phyloP scores from a whole-genome alignment of 2,329 filamentous ascomycete species.

The Fonsecaea nubica region DNA sequence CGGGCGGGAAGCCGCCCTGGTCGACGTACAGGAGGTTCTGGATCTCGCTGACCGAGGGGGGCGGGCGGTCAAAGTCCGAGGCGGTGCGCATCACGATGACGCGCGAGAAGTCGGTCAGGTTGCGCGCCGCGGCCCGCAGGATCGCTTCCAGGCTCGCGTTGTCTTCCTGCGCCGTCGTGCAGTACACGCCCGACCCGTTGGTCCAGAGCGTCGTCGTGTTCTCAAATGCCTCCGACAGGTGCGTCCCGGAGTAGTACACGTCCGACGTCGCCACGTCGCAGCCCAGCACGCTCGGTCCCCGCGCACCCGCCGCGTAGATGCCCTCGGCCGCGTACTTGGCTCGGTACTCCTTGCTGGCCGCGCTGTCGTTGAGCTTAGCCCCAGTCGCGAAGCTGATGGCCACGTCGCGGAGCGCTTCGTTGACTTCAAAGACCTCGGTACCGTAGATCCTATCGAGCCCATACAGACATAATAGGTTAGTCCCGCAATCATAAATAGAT shows the following conservation, averaged over 20 bases:
- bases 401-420: constrained; percentile 61
- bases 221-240: constrained; percentile 69
- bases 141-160: constrained; percentile 72
- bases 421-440: constrained; percentile 73
- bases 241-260: constrained; percentile 70
- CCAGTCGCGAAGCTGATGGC: constrained; percentile 60
- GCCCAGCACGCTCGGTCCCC: constrained; percentile 62
- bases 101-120: constrained; percentile 68
- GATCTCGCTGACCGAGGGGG: constrained; percentile 61
- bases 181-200: constrained; percentile 71
- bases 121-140: constrained; percentile 63
- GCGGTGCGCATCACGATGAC: constrained; percentile 73
- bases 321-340: constrained; percentile 54
- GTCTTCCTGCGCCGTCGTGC: constrained; percentile 75
- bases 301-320: constrained; percentile 52
- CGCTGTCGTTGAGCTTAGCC: constrained; percentile 61
- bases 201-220: constrained; percentile 69
- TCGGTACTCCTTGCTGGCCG: constrained; percentile 60
- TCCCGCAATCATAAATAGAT: background rate
- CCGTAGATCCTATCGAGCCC: constrained; percentile 61
- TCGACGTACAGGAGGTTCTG: constrained; percentile 66
- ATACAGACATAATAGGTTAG: constrained; percentile 25
- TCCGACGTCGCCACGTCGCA: constrained; percentile 75
- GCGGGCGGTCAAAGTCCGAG: constrained; percentile 75
- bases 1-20: constrained; percentile 69